Evolutionary conservation across 805 yeast species (phyloP).

Genomic region (Saccharomyces paradoxus): DNA sequence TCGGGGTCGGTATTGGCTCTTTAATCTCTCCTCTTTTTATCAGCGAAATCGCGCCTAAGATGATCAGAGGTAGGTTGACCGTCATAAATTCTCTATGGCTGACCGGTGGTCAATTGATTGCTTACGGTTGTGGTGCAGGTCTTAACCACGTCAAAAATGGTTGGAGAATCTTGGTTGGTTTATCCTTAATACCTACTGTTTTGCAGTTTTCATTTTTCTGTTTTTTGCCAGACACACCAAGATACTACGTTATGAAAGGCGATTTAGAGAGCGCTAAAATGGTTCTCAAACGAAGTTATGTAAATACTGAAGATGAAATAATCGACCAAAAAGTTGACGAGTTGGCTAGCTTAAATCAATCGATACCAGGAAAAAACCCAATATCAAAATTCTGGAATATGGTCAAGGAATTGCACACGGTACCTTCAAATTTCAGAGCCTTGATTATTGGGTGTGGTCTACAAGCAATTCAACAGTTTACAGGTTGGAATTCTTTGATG

Average conservation of each 20-base stretch:
- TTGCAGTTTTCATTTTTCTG: conserved; percentile 67
- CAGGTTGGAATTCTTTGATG: conserved; percentile 95
- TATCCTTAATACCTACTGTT: conserved; percentile 81
- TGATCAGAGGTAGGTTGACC: conserved; percentile 84
- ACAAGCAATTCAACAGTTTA: conserved; percentile 93
- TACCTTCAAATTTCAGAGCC: conserved; percentile 81
- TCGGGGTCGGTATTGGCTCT: conserved; percentile 94
- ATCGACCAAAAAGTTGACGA: conserved; percentile 64
- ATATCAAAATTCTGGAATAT: conserved; percentile 50
- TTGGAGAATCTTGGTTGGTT: conserved; percentile 88
- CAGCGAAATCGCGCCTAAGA: conserved; percentile 85
- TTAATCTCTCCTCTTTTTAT: conserved; percentile 90
- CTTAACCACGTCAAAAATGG: conserved; percentile 66
- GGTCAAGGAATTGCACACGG: conserved; percentile 52
- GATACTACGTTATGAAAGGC: conserved; percentile 73
- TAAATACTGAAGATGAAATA: conserved; percentile 52
- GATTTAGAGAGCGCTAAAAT: conserved; percentile 53
- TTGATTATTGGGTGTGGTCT: conserved; percentile 83
- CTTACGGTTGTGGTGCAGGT: conserved; percentile 91
- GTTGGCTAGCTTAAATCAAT: conserved; percentile 40
- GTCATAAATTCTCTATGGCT: conserved; percentile 82
- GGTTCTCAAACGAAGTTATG: conserved; percentile 58
- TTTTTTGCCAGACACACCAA: conserved; percentile 93
- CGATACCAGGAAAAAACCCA: conserved; percentile 41
- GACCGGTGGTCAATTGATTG: conserved; percentile 91